Conservation (phyloP, 768 basidiomycete genomes). For the Russula sp. region DNA sequence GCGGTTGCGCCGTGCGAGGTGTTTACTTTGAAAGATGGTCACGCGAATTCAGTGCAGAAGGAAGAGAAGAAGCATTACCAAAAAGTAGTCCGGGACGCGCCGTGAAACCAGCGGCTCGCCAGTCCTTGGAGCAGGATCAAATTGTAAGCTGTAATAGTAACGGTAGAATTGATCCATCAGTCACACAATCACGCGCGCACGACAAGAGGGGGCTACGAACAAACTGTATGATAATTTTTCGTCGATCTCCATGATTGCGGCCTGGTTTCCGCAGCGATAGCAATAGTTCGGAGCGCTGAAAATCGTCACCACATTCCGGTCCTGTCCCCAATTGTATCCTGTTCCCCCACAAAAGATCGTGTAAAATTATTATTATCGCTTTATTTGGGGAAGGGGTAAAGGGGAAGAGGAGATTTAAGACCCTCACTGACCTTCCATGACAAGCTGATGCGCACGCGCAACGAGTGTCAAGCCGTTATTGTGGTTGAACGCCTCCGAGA, state of each 20-base stretch:
- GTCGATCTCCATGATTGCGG: conserved; percentile 99
- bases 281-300: conserved; percentile 99
- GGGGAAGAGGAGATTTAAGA: not conserved
- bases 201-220: conserved; percentile 38
- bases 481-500: conserved; percentile 98
- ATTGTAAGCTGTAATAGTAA: conserved; percentile 73
- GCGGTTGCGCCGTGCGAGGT: conserved; percentile 8
- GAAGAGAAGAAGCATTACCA: conserved; percentile 42
- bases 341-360: not conserved
- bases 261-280: conserved; percentile 98
- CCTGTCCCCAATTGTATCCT: conserved; percentile 98
- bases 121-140: conserved; percentile 97
- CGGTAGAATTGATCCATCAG: not conserved
- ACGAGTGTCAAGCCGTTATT: conserved; percentile 97
- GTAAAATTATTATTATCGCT: no score
- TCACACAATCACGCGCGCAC: conserved; percentile 12
- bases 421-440: conserved; percentile 80
- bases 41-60: not conserved
- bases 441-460: conserved; percentile 88
- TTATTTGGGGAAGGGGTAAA: not conserved
- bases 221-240: conserved; percentile 94
- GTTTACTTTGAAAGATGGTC: conserved; percentile 12
- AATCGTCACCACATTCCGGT: conserved; percentile 98
- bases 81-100: conserved; percentile 91
- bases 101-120: conserved; percentile 97